These are phyloP conservation scores for Echinosophora koreensis DNA, from an alignment of 306 rosid species.

Conservation along the genomic window DNA sequence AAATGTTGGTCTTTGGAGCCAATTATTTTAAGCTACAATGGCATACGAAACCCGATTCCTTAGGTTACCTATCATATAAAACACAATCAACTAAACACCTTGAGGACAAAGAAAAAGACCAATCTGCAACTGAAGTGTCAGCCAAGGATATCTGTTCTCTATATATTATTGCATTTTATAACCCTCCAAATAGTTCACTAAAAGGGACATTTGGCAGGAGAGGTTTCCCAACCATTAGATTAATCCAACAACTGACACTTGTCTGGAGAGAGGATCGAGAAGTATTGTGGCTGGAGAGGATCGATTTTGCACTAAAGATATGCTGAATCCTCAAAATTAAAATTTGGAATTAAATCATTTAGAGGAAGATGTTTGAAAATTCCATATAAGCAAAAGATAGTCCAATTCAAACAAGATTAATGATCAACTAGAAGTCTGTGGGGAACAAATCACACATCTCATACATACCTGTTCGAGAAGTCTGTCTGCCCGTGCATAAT, in stretches of 20 bases:
- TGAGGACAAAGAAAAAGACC: not conserved
- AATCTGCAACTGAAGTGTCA: not conserved
- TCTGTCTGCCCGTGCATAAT: conserved; percentile 47
- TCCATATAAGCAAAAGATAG: not conserved
- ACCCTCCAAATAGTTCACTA: not conserved
- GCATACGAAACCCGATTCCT: conserved; percentile 3
- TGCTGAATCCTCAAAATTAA: not conserved
- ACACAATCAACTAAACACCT: not conserved
- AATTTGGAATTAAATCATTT: not conserved
- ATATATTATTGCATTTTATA: not conserved
- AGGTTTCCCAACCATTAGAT: too few relatives aligned
- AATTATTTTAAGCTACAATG: not conserved
- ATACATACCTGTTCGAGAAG: conserved; percentile 44
- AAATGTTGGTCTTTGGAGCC: not conserved
- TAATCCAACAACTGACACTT: too few relatives aligned
- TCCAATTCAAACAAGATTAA: not conserved
- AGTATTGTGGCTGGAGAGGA: too few relatives aligned
- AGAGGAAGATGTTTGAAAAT: not conserved
- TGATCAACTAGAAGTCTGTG: not conserved
- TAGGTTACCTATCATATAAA: not conserved
- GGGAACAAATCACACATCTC: not conserved
- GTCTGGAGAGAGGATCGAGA: too few relatives aligned
- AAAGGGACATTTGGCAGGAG: too few relatives aligned
- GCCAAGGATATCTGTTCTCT: not conserved
- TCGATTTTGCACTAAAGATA: too few relatives aligned